phyloP scores from a whole-genome alignment of 2,329 filamentous ascomycete species.

The Apiospora saccharicola region DNA sequence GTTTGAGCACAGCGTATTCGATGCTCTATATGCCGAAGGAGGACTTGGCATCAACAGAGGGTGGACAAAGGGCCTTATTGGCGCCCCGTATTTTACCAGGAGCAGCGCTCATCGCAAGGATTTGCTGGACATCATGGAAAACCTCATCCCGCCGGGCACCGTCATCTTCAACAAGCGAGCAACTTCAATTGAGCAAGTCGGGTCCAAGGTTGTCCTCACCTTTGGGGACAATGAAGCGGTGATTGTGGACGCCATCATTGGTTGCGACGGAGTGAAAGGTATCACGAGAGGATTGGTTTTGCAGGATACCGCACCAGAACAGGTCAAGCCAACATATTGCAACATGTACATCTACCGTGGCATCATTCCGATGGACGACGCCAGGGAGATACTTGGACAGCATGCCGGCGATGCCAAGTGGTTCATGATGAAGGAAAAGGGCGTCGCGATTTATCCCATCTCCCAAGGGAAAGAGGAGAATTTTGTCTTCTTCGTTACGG shows the following conservation, averaged over 20 bases:
- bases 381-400: constrained; percentile 36
- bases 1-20: constrained; percentile 49
- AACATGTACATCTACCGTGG: constrained; percentile 42
- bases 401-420: constrained; percentile 41
- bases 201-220: constrained; percentile 33
- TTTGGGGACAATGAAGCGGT: constrained; percentile 36
- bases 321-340: constrained; percentile 38
- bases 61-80: constrained; percentile 47
- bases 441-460: constrained; percentile 37
- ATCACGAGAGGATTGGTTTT: constrained; percentile 36
- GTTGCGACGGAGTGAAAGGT: constrained; percentile 40
- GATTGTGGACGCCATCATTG: constrained; percentile 36
- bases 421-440: constrained; percentile 38
- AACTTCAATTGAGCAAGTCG: constrained; percentile 34
- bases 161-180: constrained; percentile 39
- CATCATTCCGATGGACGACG: constrained; percentile 40
- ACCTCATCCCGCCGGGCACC: constrained; percentile 37
- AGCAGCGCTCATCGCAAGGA: constrained; percentile 51
- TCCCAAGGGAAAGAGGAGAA: constrained; percentile 37
- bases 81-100: constrained; percentile 46
- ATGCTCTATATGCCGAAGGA: constrained; percentile 49
- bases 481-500: constrained; percentile 36
- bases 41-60: constrained; percentile 47
- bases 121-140: constrained; percentile 51
- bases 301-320: constrained; percentile 34